Base-by-base conservation (phyloP, 208 protist species). In the Trypanosoma melophagium region DNA sequence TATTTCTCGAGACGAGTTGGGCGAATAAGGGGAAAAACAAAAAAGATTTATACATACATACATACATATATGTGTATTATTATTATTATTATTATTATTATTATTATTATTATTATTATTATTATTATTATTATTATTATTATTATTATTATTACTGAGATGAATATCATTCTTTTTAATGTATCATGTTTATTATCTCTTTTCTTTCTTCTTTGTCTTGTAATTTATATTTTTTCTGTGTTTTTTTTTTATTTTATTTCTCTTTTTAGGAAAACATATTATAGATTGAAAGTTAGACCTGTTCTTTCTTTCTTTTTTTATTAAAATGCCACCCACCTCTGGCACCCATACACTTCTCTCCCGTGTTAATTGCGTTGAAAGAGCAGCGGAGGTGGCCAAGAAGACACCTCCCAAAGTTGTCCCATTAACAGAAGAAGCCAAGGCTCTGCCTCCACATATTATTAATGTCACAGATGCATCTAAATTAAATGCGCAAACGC, bases 401-500 rank as follows among this genome's bases (percentile, higher is more conserved):
- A 66, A 66, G 44, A 19, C 17, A 1, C 38, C 75, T 28, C 56
- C 54, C 7, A 69, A 66, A 53, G 42, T 66, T 40, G 71, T 81
- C 10, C 40, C 66, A 49, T 74, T 95, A 7, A 80, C 49, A 22
- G 85, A 89, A 50, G 77, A 65, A 19, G 90, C 86, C 1, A 66
- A 73, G 8, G 65, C 76, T 7, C 74, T 95, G 8, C 83, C 90
- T 13, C 68, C 78, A 22, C 86, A 95, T 74, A 90, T 95, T 51
- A 73, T 74, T n/a, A 55, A 60, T 12, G 74, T 80, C 13, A 92
- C 87, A 2, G 85, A 92, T 28, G 70, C 83, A 0, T 54, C 61
- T n/a, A 96, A 96, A 63, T 74, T 96, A 9, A 92, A 93, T 62
- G 71, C 71, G 21, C 90, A 96, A 62, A 81, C 80, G 5, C 73